Percentiles rank a stretch among this genome's conserved stretches.
phyloP scores from a whole-genome alignment of 1,284 basidiomycete genomes.

The Ceratobasidium sp. region DNA sequence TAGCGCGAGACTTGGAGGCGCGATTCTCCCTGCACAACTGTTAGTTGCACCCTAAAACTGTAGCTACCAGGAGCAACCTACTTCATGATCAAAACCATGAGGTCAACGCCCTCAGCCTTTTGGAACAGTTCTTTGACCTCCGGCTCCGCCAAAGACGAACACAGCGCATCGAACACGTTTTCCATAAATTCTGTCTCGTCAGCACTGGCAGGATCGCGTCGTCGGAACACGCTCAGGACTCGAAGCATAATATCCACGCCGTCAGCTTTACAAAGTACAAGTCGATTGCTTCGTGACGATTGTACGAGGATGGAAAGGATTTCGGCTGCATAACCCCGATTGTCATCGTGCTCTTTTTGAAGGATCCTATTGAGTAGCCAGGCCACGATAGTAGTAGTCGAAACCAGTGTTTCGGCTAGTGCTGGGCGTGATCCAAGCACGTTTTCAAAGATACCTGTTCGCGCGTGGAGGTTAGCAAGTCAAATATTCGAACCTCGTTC shows the following conservation, averaged over 20 bases:
- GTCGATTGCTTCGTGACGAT: conserved; percentile 68
- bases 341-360: conserved; percentile 78
- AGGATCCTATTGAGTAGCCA: conserved; percentile 87
- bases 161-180: conserved; percentile 90
- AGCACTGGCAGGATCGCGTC: conserved; percentile 78
- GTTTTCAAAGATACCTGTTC: conserved; percentile 88
- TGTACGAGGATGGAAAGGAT: conserved; percentile 89
- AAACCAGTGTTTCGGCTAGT: conserved; percentile 71
- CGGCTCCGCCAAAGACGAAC: conserved; percentile 78
- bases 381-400: conserved; percentile 74
- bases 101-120: conserved; percentile 91
- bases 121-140: conserved; percentile 83
- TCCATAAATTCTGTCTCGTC: conserved; percentile 99
- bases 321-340: conserved; percentile 87
- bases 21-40: conserved; percentile 70
- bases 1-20: conserved; percentile 76
- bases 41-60: not conserved
- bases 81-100: conserved; percentile 98
- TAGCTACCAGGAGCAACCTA: conserved; percentile 53
- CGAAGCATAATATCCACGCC: conserved; percentile 84
- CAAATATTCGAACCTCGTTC: conserved; percentile 47
- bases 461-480: not conserved
- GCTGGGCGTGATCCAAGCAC: conserved; percentile 83
- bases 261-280: conserved; percentile 69
- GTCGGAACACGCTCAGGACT: conserved; percentile 85